phyloP scores from a whole-genome alignment of 1,284 basidiomycete genomes.

The Testicularia cyperi region DNA sequence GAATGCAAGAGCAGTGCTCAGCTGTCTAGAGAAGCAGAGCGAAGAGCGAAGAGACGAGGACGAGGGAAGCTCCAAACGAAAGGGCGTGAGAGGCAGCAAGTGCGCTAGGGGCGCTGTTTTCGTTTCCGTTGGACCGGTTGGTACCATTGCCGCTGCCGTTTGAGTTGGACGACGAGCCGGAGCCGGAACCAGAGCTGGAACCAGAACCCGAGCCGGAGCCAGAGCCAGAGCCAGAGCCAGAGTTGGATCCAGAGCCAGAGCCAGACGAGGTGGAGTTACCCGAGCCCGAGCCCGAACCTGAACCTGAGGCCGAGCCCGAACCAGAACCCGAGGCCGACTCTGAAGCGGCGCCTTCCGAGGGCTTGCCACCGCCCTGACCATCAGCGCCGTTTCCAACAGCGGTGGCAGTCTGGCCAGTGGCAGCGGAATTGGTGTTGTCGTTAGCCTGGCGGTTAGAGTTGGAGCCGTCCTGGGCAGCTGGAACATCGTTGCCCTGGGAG shows the following conservation, averaged over 20 bases:
- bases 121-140: conserved; percentile 19
- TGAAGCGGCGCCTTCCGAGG: conserved; percentile 2
- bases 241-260: not conserved
- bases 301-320: not conserved
- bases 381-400: conserved; percentile 25
- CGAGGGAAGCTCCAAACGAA: too few relatives aligned
- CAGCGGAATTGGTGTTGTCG: conserved; percentile 22
- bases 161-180: too few relatives aligned
- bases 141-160: conserved; percentile 9
- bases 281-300: not conserved
- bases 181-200: not conserved
- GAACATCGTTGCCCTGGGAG: conserved; percentile 33
- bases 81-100: too few relatives aligned
- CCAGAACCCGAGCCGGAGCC: not conserved
- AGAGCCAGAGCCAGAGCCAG: not conserved
- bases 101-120: too few relatives aligned
- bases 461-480: conserved; percentile 21
- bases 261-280: conserved; percentile 1
- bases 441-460: conserved; percentile 20
- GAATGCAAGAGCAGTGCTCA: too few relatives aligned
- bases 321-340: not conserved
- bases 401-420: conserved; percentile 12
- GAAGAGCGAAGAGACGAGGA: not conserved
- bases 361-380: conserved; percentile 18
- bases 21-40: not conserved